phyloP scores from a whole-genome alignment of 495 filamentous ascomycete species.

The Penicillium dipodomyicola region DNA sequence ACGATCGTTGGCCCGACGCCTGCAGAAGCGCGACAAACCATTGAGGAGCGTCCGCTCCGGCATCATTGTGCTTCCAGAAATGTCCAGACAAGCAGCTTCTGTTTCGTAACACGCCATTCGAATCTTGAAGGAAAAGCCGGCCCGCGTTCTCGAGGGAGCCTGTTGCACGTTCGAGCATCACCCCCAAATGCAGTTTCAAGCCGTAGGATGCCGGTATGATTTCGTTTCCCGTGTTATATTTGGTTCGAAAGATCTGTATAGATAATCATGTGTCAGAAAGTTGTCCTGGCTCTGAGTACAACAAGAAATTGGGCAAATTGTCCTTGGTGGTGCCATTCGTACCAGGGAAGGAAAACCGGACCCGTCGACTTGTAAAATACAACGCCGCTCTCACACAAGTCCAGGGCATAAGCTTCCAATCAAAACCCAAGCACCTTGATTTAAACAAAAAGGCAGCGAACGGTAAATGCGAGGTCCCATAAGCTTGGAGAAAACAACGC shows the following conservation, averaged over 20 bases:
- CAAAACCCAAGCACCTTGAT: neutral
- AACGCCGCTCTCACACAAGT: neutral
- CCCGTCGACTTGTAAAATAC: neutral
- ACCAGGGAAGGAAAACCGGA: slow-evolving; percentile 1
- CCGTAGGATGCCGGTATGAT: slow-evolving; percentile 27
- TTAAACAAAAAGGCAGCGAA: neutral
- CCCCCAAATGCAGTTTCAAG: slow-evolving; percentile 46
- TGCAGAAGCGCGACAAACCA: slow-evolving; percentile 43
- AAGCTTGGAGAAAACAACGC: slow-evolving; percentile 12
- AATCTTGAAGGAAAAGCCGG: slow-evolving; percentile 61
- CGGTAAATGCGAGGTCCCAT: neutral
- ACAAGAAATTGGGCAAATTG: neutral
- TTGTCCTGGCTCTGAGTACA: neutral
- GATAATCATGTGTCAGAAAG: slow-evolving; percentile 13
- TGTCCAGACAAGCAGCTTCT: slow-evolving; percentile 59
- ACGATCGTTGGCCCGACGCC: slow-evolving; percentile 20
- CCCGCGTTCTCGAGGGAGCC: slow-evolving; percentile 75
- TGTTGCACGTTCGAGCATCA: slow-evolving; percentile 83
- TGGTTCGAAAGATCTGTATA: slow-evolving; percentile 11
- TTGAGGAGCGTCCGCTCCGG: slow-evolving; percentile 53
- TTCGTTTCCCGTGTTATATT: slow-evolving; percentile 32
- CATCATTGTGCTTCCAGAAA: slow-evolving; percentile 66
- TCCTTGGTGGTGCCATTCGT: slow-evolving; percentile 9
- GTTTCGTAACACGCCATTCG: slow-evolving; percentile 52
- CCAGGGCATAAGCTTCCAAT: neutral